Conservation (phyloP, 176 grass and related monocot genomes). For the Oryza brachyantha region DNA sequence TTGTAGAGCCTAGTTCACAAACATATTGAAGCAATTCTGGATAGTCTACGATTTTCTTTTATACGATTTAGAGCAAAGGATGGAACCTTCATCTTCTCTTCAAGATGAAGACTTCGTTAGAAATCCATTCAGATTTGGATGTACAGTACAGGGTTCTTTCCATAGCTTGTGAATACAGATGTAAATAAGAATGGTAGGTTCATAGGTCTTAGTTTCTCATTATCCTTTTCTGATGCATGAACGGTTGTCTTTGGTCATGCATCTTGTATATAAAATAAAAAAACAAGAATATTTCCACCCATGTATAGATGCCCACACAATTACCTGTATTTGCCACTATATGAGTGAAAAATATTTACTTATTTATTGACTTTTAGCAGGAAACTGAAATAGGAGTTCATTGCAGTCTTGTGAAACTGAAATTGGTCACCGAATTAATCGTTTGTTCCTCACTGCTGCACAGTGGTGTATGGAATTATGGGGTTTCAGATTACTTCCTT, state of each 20-base stretch:
- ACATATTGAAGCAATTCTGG: slow-evolving; percentile 30
- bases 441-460: not conserved
- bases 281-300: not conserved
- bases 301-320: not conserved
- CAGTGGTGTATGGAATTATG: not conserved
- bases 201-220: not conserved
- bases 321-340: not conserved
- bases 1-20: slow-evolving; percentile 36
- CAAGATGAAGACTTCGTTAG: not conserved
- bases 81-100: not conserved
- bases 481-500: not conserved
- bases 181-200: slow-evolving; percentile 3
- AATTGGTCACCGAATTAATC: not conserved
- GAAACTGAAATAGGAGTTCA: not conserved
- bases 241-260: not conserved
- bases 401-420: not conserved
- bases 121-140: slow-evolving; percentile 23
- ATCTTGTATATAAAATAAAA: slow-evolving; percentile 2
- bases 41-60: not conserved
- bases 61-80: not conserved
- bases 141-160: slow-evolving; percentile 17
- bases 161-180: slow-evolving; percentile 25
- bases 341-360: not conserved
- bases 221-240: not conserved
- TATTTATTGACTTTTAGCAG: not conserved